Evolutionary conservation across 2,329 filamentous ascomycete species (phyloP).

Genomic region (Colletotrichum sp.): DNA sequence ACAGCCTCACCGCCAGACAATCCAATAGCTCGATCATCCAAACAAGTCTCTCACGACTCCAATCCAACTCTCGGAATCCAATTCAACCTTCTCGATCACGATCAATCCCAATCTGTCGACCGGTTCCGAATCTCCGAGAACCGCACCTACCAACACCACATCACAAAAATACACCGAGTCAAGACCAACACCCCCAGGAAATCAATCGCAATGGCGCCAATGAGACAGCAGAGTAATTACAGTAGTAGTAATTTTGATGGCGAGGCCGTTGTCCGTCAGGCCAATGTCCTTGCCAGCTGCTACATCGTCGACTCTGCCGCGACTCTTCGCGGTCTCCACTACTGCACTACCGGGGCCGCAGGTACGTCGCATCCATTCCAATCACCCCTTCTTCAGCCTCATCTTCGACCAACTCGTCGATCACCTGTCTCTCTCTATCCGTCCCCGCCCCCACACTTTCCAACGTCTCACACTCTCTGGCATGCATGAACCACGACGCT

Average conservation of each 20-base stretch:
- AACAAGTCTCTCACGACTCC: background rate
- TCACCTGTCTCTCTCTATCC: background rate
- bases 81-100: background rate
- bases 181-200: conserved; percentile 27
- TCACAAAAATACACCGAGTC: conserved; percentile 12
- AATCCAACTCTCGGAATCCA: background rate
- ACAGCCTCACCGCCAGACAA: background rate
- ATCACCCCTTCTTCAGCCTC: background rate
- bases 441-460: background rate
- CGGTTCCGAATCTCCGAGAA: conserved; percentile 10
- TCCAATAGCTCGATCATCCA: background rate
- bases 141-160: conserved; percentile 18
- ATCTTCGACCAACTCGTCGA: conserved; percentile 22
- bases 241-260: conserved; percentile 76
- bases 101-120: background rate
- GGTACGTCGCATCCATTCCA: conserved; percentile 51
- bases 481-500: background rate
- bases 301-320: conserved; percentile 80
- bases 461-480: background rate
- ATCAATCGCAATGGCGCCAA: conserved; percentile 63
- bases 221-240: conserved; percentile 73
- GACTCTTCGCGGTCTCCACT: conserved; percentile 84
- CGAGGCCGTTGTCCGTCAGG: conserved; percentile 66
- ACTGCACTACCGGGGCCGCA: conserved; percentile 90
- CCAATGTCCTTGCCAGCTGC: conserved; percentile 88